Base-by-base conservation (phyloP, 202 grass and related monocot species). In the Carex arenaria region DNA sequence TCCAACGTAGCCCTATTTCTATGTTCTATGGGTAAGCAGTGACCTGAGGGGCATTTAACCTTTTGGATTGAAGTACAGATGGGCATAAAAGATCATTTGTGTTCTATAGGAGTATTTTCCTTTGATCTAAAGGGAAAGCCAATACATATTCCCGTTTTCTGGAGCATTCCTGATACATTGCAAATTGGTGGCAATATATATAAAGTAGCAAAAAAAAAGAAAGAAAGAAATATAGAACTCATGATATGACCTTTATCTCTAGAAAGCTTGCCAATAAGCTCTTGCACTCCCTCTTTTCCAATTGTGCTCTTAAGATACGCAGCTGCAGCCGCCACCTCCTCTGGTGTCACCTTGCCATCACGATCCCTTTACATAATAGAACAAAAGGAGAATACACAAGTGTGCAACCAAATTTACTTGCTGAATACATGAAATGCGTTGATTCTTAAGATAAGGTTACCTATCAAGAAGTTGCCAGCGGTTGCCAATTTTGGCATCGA, bases 281-380 rank as follows among this genome's bases (percentile, higher is more conserved):
- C 90, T 85, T 92, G 91, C 34, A 99, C 87, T 38, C 96, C 96
- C 85, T 99, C 96, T 85, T 96, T 99, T 65, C 96, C 93, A 67
- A 96, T 87, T 18, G 96, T 96, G 74, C 94, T 90, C 85, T 99
- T 99, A 38, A 99, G 93, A 92, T 99, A 99, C 45, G 86, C 89
- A 2, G 88, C 97, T 0, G 93, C 97, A 0, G 85, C 88, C 0
- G 93, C 97, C 3, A 99, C 93, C 84, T 99, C 97, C 77, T 99
- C 97, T 77, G 97, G 90, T 13, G 97, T 99, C 79, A 99, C 97
- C 82, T 99, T 99, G 73, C 97, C 97, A 78, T 99, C 97, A 88
- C 87, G 93, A 85, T 99, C 97, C 85, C 97, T 99, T 84, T 31
- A 89, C 55, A 84, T 17, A 82, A 64, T 66, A 84, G n/a, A 78